Base-by-base conservation (phyloP, 2,329 filamentous ascomycete genomes). In the Parastagonospora avenae region DNA sequence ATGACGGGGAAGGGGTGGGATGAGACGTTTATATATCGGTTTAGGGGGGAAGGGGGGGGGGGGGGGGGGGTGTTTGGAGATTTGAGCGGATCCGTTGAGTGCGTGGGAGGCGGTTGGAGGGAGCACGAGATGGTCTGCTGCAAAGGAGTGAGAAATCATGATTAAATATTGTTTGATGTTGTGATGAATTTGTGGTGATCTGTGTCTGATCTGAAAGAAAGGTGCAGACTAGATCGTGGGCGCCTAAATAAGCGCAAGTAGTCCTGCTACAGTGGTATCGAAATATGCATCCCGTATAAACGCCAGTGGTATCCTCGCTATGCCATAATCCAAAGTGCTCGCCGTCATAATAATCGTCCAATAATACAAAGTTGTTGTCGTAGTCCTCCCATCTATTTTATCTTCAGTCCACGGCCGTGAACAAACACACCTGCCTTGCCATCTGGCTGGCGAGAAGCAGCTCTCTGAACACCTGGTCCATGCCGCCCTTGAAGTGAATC, bases 31-130 rank as follows among this genome's bases (percentile, higher is more conserved):
- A 71, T 76, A 10, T 75, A 76, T 58, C 55, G 70, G 41, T 66
- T 77, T 38, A 73, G 75, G 57, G 72, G 50, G 7, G 52, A 72
- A 77, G 59, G 59, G 60, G 6, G 53, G 71, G 14, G 73, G 72
- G 0, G 73, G 55, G 60, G 72, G 77, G 52, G 75, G 73, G 27
- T 66, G 72, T 57, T 76, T 74, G 73, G 74, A 78, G 59, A 75
- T 77, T 43, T 78, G 76, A 75, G 74, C 73, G 11, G 76, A 78
- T 67, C 73, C 73, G 10, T 55, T 76, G 48, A 76, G 72, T 53
- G 76, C 75, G 30, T 77, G 74, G 75, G 64, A 68, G 24, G 75
- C 74, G 48, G 73, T 70, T 54, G 66, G 58, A 11, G 64, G 57
- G 45, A 62, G 36, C 55, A 19, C 4, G 5, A 9, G 11, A 24